Evolutionary conservation across 768 basidiomycete genomes (phyloP), one percentile per base, ranked within the genome.

Genomic region (Tricholoma hemisulphureum): DNA sequence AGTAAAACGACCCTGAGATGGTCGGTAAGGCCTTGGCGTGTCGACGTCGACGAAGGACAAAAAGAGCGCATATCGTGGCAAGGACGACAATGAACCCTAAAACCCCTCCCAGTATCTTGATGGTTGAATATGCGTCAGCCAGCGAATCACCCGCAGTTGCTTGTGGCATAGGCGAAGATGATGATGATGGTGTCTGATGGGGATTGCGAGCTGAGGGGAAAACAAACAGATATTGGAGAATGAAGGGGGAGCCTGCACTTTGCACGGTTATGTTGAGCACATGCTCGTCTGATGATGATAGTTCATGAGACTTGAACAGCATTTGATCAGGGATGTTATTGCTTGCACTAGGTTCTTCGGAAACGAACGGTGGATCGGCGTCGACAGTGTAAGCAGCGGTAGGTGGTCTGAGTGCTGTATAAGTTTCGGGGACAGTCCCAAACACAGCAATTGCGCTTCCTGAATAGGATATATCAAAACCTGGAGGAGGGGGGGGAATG

Each of bases 371-470:
- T 3, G 59, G 53, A 6, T 61, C 48, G 18, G 68, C 60, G 58
- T 81, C 79, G 32, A 81, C 58, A 3, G 65, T 65, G 57, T 79
- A 83, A 0, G 71, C 64, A 5, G 77, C 77, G 4, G 73, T 72
- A 0, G 79, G 79, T 9, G 79, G 77, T 29, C 46, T 59, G 18
- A 60, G 18, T 1, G 71, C 70, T 2, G 45, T 51, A 57, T 76
- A 78, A 62, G 77, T 79, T 16, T 64, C 59, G 4, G 77, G 76
- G 11, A 82, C 73, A 6, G 76, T 77, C 0, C 81, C 81, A 52
- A 78, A 75, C 6, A 81, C 75, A 2, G 73, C 67, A 14, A 83
- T 75, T 21, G 72, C 75, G n/a, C 73, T 77, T n/a, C 79, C 80
- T 83, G 46, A n/a, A 14, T 16, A n/a, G n/a, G n/a, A n/a, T n/a